Conservation (phyloP, 345 rosid species). For the Eucalyptus sideroxylon region DNA sequence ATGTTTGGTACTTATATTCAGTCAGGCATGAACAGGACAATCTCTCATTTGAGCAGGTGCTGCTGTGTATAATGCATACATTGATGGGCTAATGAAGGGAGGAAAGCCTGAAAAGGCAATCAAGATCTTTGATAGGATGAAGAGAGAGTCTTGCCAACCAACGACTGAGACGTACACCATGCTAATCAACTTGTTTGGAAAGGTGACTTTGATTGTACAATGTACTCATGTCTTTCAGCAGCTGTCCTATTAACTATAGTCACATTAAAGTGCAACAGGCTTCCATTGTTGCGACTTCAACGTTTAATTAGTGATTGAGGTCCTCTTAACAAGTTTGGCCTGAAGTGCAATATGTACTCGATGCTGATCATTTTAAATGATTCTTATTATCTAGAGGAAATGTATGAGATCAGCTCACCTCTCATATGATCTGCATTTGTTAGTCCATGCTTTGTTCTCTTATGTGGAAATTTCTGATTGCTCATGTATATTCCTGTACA, state of each 20-base stretch:
- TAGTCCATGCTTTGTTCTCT: not conserved
- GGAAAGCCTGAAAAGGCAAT: slow-evolving; percentile 52
- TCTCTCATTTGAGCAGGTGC: slow-evolving; percentile 28
- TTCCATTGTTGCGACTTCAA: not conserved
- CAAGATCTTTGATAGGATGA: slow-evolving; percentile 65
- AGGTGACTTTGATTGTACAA: slow-evolving; percentile 22
- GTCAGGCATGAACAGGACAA: not conserved
- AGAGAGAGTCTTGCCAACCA: slow-evolving; percentile 51
- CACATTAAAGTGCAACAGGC: not conserved
- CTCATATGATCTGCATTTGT: not conserved
- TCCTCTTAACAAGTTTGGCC: not conserved
- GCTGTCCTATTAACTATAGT: not conserved
- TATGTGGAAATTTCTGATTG: not conserved
- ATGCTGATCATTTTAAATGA: not conserved
- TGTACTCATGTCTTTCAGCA: not conserved
- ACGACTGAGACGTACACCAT: slow-evolving; percentile 74
- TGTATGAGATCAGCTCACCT: not conserved
- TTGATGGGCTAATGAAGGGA: slow-evolving; percentile 72
- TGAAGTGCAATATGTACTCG: not conserved
- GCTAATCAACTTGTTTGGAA: slow-evolving; percentile 85
- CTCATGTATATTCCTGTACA: slow-evolving; percentile 6
- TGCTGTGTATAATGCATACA: slow-evolving; percentile 65
- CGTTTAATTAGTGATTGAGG: not conserved
- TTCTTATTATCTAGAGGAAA: not conserved
- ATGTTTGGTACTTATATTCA: not conserved